These are phyloP conservation scores for Nakazawaea wyomingensis DNA, from an alignment of 805 yeast genomes.

Conservation along the genomic window DNA sequence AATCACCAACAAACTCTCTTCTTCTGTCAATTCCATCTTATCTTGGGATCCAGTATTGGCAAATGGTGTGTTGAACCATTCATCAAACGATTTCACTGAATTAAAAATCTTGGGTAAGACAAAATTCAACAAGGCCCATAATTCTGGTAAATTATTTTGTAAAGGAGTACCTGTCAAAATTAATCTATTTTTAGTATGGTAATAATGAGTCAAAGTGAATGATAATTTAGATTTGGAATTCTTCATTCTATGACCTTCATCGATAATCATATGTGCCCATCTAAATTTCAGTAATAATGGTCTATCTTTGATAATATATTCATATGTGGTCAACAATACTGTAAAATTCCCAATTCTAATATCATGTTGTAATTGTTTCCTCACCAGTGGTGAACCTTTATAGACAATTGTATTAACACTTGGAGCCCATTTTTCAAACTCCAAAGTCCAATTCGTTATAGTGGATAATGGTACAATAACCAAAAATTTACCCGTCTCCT, in stretches of 20 bases:
- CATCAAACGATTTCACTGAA: constrained; percentile 81
- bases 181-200: constrained; percentile 70
- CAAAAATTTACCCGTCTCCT: constrained; percentile 63
- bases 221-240: constrained; percentile 73
- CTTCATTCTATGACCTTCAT: constrained; percentile 89
- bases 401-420: constrained; percentile 62
- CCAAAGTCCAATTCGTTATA: constrained; percentile 79
- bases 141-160: constrained; percentile 78
- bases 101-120: constrained; percentile 81
- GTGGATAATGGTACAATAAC: constrained; percentile 83
- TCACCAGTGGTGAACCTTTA: constrained; percentile 71
- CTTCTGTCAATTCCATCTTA: constrained; percentile 76
- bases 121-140: constrained; percentile 80
- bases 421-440: constrained; percentile 91
- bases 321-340: constrained; percentile 75
- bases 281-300: constrained; percentile 61
- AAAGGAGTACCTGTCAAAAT: constrained; percentile 87
- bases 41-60: constrained; percentile 83
- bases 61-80: constrained; percentile 87
- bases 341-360: constrained; percentile 67
- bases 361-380: constrained; percentile 61
- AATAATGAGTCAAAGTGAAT: constrained; percentile 62
- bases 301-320: constrained; percentile 74
- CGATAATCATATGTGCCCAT: constrained; percentile 86
- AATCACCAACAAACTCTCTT: constrained; percentile 76